A percentile compares a stretch with the other conserved stretches of the same genome.
Evolutionary conservation across 768 basidiomycete species (phyloP).

Genomic region (Podaxis sp.): DNA sequence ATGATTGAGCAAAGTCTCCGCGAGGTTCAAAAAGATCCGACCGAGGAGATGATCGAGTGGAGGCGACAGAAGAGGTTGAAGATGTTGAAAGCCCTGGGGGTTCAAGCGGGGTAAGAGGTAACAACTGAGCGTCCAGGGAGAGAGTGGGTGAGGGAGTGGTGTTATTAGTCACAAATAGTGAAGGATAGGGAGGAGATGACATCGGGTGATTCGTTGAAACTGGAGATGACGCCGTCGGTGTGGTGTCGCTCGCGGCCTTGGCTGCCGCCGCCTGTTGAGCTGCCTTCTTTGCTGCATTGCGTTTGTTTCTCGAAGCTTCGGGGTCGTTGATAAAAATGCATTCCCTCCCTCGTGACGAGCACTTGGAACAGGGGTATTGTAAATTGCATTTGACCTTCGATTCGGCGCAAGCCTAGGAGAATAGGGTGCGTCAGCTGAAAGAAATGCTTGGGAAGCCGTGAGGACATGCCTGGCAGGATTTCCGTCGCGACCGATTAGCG

Average conservation of each 20-base stretch:
- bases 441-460: neutral
- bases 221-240: conserved; percentile 8
- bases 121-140: conserved; percentile 18
- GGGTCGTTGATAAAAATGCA: conserved; percentile 62
- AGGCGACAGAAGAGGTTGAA: conserved; percentile 35
- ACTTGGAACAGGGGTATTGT: conserved; percentile 67
- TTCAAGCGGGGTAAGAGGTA: conserved; percentile 20
- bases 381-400: conserved; percentile 78
- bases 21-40: conserved; percentile 37
- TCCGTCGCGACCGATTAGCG: conserved; percentile 58
- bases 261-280: conserved; percentile 12
- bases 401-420: conserved; percentile 57
- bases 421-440: conserved; percentile 8
- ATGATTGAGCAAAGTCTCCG: conserved; percentile 23
- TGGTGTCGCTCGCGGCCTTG: neutral
- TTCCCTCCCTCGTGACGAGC: conserved; percentile 57
- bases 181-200: conserved; percentile 33
- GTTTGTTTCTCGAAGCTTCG: conserved; percentile 40
- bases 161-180: conserved; percentile 17
- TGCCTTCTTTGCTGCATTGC: conserved; percentile 32
- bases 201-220: conserved; percentile 13
- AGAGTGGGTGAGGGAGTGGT: conserved; percentile 21
- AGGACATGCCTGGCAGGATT: conserved; percentile 56
- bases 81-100: conserved; percentile 28
- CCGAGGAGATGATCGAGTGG: conserved; percentile 38